Evolutionary conservation across 2,329 filamentous ascomycete genomes (phyloP).

Genomic region (Phyllosticta paracitricarpa): DNA sequence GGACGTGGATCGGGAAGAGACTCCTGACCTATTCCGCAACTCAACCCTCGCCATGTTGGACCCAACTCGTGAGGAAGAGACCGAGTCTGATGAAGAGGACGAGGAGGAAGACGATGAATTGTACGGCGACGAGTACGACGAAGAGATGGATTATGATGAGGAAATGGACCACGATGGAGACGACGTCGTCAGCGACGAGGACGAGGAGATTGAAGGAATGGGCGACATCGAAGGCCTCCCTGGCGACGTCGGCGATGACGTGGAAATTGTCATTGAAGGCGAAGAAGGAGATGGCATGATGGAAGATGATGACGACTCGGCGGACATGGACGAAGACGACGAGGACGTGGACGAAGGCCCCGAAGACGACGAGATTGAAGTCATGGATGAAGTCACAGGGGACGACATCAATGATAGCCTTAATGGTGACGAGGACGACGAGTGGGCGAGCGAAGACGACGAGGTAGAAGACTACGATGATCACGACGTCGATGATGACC

Average conservation of each 20-base stretch:
- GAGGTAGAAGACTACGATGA: slow-evolving; percentile 37
- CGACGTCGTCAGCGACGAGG: slow-evolving; percentile 80
- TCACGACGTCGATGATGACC: slow-evolving; percentile 45
- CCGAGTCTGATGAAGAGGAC: slow-evolving; percentile 63
- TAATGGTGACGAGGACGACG: slow-evolving; percentile 27
- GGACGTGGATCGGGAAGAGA: slow-evolving; percentile 67
- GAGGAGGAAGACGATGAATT: slow-evolving; percentile 56
- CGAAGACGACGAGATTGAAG: slow-evolving; percentile 37
- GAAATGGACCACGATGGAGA: slow-evolving; percentile 72
- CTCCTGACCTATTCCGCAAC: slow-evolving; percentile 92
- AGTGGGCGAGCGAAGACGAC: slow-evolving; percentile 35
- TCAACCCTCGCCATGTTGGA: slow-evolving; percentile 94
- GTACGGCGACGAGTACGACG: slow-evolving; percentile 81
- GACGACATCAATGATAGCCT: slow-evolving; percentile 39
- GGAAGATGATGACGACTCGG: slow-evolving; percentile 45
- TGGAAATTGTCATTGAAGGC: slow-evolving; percentile 75
- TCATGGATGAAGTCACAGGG: slow-evolving; percentile 39
- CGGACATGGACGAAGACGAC: slow-evolving; percentile 45
- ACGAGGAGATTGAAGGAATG: slow-evolving; percentile 71
- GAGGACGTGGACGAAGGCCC: slow-evolving; percentile 40
- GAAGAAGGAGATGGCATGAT: slow-evolving; percentile 48
- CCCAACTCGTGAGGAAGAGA: slow-evolving; percentile 68
- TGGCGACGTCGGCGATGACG: slow-evolving; percentile 54
- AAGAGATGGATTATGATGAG: slow-evolving; percentile 90
- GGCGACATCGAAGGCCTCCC: slow-evolving; percentile 58